Percentiles rank a stretch among this genome's conserved stretches.
Conservation (phyloP, 768 basidiomycete genomes). For the Russula sp. region DNA sequence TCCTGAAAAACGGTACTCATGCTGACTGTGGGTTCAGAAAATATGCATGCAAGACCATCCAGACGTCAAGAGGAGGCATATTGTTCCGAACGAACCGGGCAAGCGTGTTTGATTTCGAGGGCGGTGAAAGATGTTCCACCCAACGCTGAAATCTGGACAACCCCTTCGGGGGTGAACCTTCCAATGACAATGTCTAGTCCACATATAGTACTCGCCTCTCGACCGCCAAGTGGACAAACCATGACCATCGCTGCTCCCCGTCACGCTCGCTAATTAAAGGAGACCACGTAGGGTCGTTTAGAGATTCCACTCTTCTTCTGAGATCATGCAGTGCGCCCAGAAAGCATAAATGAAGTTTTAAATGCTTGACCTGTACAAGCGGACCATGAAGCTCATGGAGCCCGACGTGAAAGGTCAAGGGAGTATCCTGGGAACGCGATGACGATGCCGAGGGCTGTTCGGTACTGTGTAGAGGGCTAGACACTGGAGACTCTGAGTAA, state of each 20-base stretch:
- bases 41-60: constrained; percentile 42
- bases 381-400: constrained; percentile 15
- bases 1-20: not conserved
- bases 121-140: constrained; percentile 24
- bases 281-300: not conserved
- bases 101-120: constrained; percentile 23
- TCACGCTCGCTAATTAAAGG: constrained; percentile 23
- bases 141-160: constrained; percentile 34
- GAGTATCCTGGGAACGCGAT: not conserved
- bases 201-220: constrained; percentile 29
- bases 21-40: constrained; percentile 35
- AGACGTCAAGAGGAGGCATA: constrained; percentile 36
- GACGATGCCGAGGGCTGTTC: constrained; percentile 3
- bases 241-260: constrained; percentile 32
- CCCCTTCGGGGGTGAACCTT: not conserved
- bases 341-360: constrained; percentile 13
- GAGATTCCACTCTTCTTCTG: constrained; percentile 7
- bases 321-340: constrained; percentile 13
- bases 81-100: constrained; percentile 27
- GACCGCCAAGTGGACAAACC: constrained; percentile 38
- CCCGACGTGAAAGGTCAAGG: constrained; percentile 1
- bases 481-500: constrained; percentile 2
- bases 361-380: constrained; percentile 4
- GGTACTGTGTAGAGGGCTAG: not conserved
- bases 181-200: too few relatives aligned